Percentiles rank a stretch among this genome's conserved stretches.
These are phyloP conservation scores for Moesziomyces sp. DNA, from an alignment of 1,284 basidiomycete species.

Conservation along the genomic window DNA sequence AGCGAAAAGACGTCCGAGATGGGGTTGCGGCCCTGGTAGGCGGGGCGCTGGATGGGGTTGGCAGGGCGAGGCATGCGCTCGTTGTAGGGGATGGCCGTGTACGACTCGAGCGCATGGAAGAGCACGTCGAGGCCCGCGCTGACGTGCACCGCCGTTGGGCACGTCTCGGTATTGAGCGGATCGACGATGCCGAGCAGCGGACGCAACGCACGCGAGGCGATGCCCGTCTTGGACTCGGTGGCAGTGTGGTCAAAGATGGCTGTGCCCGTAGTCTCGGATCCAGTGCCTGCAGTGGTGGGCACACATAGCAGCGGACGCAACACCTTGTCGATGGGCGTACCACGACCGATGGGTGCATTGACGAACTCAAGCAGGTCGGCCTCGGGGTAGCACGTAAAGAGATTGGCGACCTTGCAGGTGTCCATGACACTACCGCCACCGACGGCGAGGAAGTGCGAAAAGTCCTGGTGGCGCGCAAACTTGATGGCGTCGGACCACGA, in stretches of 20 bases:
- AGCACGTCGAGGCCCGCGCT: slow-evolving; percentile 88
- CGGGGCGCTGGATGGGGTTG: slow-evolving; percentile 87
- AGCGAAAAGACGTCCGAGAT: slow-evolving; percentile 93
- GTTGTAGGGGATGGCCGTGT: slow-evolving; percentile 72
- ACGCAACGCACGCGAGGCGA: slow-evolving; percentile 89
- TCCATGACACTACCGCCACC: slow-evolving; percentile 97
- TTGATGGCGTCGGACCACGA: slow-evolving; percentile 78
- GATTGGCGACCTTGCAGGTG: slow-evolving; percentile 87
- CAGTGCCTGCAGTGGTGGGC: slow-evolving; percentile 96
- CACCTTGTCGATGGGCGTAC: slow-evolving; percentile 80
- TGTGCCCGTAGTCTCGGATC: slow-evolving; percentile 86
- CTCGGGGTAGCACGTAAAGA: slow-evolving; percentile 84
- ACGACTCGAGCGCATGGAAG: slow-evolving; percentile 91
- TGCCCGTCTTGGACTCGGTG: slow-evolving; percentile 89
- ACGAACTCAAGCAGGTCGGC: slow-evolving; percentile 90
- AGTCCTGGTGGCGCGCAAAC: slow-evolving; percentile 85
- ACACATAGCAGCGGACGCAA: slow-evolving; percentile 89
- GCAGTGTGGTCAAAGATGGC: slow-evolving; percentile 87
- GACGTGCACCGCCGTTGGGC: slow-evolving; percentile 79
- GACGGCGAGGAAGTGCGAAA: slow-evolving; percentile 81
- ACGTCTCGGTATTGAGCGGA: slow-evolving; percentile 85
- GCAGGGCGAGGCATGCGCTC: slow-evolving; percentile 87
- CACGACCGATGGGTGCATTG: slow-evolving; percentile 94
- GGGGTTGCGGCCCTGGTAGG: slow-evolving; percentile 96
- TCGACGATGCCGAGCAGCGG: slow-evolving; percentile 89